Conservation (phyloP, 768 basidiomycete genomes). For the Termitomyces sp. region DNA sequence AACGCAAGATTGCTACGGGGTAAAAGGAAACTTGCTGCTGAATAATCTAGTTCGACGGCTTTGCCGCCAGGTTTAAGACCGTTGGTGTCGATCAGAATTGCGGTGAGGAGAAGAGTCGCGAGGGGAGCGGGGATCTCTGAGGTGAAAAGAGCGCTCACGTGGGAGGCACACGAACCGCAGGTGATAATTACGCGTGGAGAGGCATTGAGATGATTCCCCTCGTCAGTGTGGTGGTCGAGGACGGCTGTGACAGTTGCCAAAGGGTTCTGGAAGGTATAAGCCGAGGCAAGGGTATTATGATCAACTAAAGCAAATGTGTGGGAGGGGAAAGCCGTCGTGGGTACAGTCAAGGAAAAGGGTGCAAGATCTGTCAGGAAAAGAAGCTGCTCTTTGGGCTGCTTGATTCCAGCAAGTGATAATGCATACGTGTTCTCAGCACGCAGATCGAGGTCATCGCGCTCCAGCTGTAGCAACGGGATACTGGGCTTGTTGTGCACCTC, state of each 20-base stretch:
- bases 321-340: constrained; percentile 36
- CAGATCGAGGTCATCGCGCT: constrained; percentile 61
- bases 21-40: constrained; percentile 60
- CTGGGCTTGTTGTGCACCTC: constrained; percentile 46
- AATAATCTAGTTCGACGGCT: constrained; percentile 65
- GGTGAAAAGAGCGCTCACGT: constrained; percentile 29
- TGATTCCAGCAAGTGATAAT: constrained; percentile 51
- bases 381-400: constrained; percentile 45
- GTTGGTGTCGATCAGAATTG: constrained; percentile 83
- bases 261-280: constrained; percentile 34
- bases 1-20: constrained; percentile 44
- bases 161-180: constrained; percentile 79
- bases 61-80: constrained; percentile 50
- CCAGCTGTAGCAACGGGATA: constrained; percentile 70
- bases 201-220: constrained; percentile 58
- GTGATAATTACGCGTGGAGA: constrained; percentile 64
- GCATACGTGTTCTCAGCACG: constrained; percentile 88
- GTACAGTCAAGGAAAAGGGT: constrained; percentile 13
- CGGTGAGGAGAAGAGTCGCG: constrained; percentile 72
- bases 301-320: constrained; percentile 79
- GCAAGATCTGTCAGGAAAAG: constrained; percentile 68
- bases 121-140: constrained; percentile 50
- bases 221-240: constrained; percentile 92
- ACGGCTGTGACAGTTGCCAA: constrained; percentile 61
- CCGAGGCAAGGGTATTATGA: constrained; percentile 66